Conservation (phyloP, 176 grass and related monocot genomes). For the Rhynchospora pubera region DNA sequence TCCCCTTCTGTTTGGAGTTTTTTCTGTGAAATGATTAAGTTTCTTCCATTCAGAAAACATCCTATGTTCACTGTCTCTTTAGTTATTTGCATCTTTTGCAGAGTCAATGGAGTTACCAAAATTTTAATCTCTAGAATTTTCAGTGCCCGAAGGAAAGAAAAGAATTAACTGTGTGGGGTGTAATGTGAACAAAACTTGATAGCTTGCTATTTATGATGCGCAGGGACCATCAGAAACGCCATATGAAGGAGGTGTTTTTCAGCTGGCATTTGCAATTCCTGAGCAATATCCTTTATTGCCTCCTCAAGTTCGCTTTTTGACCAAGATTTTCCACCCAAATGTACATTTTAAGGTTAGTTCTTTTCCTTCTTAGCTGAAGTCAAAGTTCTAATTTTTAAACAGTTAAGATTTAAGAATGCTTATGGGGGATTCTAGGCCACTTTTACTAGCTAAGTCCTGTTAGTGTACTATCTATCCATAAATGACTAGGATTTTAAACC, state of each 20-base stretch:
- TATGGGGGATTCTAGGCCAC: neutral
- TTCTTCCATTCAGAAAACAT: neutral
- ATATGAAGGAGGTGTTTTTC: slow-evolving; percentile 90
- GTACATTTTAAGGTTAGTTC: slow-evolving; percentile 92
- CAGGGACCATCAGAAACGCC: slow-evolving; percentile 96
- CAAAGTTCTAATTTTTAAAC: neutral
- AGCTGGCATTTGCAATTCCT: slow-evolving; percentile 86
- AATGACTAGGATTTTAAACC: neutral
- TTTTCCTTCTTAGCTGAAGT: slow-evolving; percentile 5
- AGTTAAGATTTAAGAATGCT: neutral
- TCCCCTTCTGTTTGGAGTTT: neutral
- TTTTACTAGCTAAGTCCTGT: neutral
- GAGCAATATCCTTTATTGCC: slow-evolving; percentile 97
- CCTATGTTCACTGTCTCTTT: neutral
- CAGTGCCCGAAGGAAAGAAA: neutral
- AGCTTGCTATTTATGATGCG: neutral
- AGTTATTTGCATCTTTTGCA: neutral
- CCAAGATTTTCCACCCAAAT: slow-evolving; percentile 99
- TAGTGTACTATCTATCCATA: neutral
- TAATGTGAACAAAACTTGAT: neutral
- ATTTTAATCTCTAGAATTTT: neutral
- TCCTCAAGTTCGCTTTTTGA: slow-evolving; percentile 97
- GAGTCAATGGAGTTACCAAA: neutral
- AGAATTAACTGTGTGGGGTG: neutral
- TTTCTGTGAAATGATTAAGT: neutral